A percentile compares a stretch with the other conserved stretches of the same genome.
Evolutionary conservation across 2,329 filamentous ascomycete species (phyloP).

Genomic region (Talaromyces rugulosus): DNA sequence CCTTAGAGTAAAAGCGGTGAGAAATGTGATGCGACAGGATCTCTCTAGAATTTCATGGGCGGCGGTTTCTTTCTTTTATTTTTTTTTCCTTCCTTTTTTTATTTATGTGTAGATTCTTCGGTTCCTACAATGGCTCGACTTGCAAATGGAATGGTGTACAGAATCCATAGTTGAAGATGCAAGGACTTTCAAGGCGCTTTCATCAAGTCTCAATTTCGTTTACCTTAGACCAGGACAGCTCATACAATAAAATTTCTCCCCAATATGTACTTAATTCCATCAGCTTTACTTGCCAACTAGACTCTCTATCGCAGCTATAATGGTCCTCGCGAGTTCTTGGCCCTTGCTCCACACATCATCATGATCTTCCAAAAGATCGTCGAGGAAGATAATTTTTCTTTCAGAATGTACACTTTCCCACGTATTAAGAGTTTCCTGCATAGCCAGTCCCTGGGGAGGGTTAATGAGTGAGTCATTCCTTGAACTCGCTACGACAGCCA

Average conservation of each 20-base stretch:
- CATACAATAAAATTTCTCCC: not conserved
- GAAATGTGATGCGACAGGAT: not conserved
- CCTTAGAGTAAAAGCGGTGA: not conserved
- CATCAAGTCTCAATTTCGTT: not conserved
- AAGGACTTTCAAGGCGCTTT: not conserved
- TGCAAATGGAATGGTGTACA: not conserved
- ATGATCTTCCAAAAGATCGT: constrained; percentile 35
- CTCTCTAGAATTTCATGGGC: not conserved
- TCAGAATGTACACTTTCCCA: constrained; percentile 43
- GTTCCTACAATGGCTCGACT: not conserved
- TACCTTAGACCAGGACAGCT: not conserved
- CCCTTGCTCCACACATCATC: constrained; percentile 41
- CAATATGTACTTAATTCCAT: not conserved
- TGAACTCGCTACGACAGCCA: constrained; percentile 39
- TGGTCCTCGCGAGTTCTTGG: constrained; percentile 34
- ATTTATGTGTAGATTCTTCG: not conserved
- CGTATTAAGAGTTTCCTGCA: constrained; percentile 50
- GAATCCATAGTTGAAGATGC: not conserved
- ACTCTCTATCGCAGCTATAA: constrained; percentile 28
- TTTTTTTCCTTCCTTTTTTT: not conserved
- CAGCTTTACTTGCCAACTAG: constrained; percentile 10
- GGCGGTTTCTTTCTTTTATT: not conserved
- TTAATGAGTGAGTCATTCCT: constrained; percentile 40
- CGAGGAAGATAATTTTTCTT: constrained; percentile 36
- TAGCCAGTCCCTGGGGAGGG: constrained; percentile 30